Evolutionary conservation across 345 rosid genomes (phyloP), one percentile per base, ranked within the genome.

Genomic region (Eucalyptus tenuipes): DNA sequence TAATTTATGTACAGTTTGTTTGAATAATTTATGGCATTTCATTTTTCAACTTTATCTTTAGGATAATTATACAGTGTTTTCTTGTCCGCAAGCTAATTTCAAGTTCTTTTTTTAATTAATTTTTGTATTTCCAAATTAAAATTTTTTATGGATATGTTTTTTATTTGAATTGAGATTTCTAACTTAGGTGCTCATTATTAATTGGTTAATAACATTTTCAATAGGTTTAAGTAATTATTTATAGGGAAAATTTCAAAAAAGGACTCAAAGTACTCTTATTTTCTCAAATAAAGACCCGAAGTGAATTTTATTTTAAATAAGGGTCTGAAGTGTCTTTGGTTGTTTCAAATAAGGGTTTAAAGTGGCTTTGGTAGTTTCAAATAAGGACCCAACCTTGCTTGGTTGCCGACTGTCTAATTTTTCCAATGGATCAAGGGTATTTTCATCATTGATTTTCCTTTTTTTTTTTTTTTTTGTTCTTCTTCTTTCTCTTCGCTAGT

Each of bases 371-470:
- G 2, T 50, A 0, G 22, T 50, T 50, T 50, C 22, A 50, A 16
- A 50, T 7, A 50, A 50, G 9, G 9, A 50, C 4, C 16, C 17
- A 18, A 50, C 0, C 8, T 1, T 0, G 0, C 0, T 0, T 0
- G 0, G 10, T 52, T 2, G 1, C 1, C 1, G 22, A 17, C 4
- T 1, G 9, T 4, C 55, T 17, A 52, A 52, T 2, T 52, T 52
- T 52, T 52, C 24, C 24, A 52, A 52, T 1, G 0, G 2, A 24
- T 18, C 0, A 52, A 18, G 24, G 2, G 24, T 18, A 52, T 52
- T 52, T 52, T 52, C 10, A 0, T 52, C 55, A 52, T 18, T 52
- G 24, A 22, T 18, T 50, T 50, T 16, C 11, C 11, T 0, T 5
- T 49, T 50, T 2, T 5, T 13, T 2, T 13, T 4, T 2, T 5